A percentile compares a stretch with the other conserved stretches of the same genome.
Conservation (phyloP, 768 basidiomycete species). For the Rhizopogon vinicolor region DNA sequence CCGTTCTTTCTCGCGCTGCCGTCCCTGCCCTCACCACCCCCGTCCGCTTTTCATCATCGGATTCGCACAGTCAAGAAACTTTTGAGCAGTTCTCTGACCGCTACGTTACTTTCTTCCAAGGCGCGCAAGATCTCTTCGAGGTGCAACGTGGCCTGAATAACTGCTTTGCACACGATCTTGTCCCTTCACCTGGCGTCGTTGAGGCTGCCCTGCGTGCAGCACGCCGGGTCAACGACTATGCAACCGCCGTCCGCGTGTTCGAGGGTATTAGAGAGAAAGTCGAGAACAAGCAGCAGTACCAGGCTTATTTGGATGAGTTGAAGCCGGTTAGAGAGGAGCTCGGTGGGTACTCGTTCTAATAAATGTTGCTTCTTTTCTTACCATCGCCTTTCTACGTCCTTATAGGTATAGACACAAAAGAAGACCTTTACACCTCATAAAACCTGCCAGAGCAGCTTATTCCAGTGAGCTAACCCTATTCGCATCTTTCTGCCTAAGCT, state of each 20-base stretch:
- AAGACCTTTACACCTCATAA: conserved; percentile 57
- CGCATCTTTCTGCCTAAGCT: background rate
- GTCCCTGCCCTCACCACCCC: conserved; percentile 39
- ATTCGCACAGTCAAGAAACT: conserved; percentile 79
- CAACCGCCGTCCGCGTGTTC: conserved; percentile 93
- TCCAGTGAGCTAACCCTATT: background rate
- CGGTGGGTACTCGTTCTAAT: conserved; percentile 44
- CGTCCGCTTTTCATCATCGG: conserved; percentile 36
- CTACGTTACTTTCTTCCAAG: conserved; percentile 91
- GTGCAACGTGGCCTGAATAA: conserved; percentile 99
- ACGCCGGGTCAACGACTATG: conserved; percentile 92
- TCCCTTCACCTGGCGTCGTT: conserved; percentile 77
- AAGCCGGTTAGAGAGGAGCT: conserved; percentile 87
- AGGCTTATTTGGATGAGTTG: conserved; percentile 89
- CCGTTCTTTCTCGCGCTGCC: conserved; percentile 31
- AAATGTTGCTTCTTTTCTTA: background rate
- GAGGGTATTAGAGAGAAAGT: conserved; percentile 98
- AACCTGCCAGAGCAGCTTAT: conserved; percentile 7
- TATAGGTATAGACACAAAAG: conserved; percentile 55
- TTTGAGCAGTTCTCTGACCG: conserved; percentile 94
- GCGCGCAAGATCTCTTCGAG: conserved; percentile 95
- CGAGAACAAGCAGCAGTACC: conserved; percentile 94
- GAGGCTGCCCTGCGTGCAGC: conserved; percentile 87
- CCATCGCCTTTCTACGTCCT: background rate
- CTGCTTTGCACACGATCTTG: conserved; percentile 98